These are phyloP conservation scores for Camelina hispida DNA, from an alignment of 345 rosid species.

Conservation along the genomic window DNA sequence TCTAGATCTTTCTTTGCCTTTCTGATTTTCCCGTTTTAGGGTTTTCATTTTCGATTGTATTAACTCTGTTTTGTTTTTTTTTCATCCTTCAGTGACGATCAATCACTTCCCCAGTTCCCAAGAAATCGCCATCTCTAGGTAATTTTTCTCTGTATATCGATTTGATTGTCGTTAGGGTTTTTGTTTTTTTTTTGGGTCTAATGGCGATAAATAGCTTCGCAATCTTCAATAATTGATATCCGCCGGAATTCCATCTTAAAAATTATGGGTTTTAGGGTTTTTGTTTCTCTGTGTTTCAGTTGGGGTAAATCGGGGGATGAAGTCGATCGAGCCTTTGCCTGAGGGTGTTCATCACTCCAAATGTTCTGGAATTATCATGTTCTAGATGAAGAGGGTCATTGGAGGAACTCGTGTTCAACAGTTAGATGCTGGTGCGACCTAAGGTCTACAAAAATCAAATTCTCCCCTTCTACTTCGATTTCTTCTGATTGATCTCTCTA, in stretches of 20 bases:
- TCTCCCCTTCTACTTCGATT: neutral
- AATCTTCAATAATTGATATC: neutral
- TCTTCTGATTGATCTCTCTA: slow-evolving; percentile 10
- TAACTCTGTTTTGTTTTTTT: too few species aligned
- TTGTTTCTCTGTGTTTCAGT: slow-evolving; percentile 27
- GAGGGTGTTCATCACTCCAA: slow-evolving; percentile 61
- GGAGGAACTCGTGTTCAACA: slow-evolving; percentile 88
- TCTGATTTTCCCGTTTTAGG: too few species aligned
- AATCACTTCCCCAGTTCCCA: too few species aligned
- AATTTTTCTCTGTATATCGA: too few species aligned
- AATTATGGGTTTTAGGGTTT: slow-evolving; percentile 1
- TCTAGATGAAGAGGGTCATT: slow-evolving; percentile 71
- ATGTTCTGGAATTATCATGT: slow-evolving; percentile 79
- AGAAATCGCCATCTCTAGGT: too few species aligned
- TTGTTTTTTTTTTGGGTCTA: neutral
- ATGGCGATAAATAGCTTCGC: neutral
- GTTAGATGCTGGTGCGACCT: slow-evolving; percentile 67
- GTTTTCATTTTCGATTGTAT: too few species aligned
- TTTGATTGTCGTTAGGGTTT: too few species aligned
- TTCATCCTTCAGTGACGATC: too few species aligned
- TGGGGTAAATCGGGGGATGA: slow-evolving; percentile 44
- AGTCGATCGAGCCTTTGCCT: slow-evolving; percentile 63
- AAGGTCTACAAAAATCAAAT: slow-evolving; percentile 52
- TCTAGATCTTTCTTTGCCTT: too few species aligned
- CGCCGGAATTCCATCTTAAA: neutral